A percentile compares a stretch with the other conserved stretches of the same genome.
phyloP scores from a whole-genome alignment of 2,329 filamentous ascomycete species.

The Colletotrichum sp. region DNA sequence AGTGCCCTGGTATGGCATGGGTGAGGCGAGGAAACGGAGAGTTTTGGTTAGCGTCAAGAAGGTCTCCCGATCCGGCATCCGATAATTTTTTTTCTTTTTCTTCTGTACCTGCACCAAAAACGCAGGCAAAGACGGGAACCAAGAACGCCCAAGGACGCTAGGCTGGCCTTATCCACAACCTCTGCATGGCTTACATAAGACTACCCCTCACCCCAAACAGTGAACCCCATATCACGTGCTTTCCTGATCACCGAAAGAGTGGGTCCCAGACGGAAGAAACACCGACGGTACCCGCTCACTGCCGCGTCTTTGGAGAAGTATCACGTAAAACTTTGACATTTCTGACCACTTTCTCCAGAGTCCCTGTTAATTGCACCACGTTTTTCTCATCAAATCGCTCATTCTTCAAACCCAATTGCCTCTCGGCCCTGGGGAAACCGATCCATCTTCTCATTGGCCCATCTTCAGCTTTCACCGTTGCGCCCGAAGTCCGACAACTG shows the following conservation, averaged over 20 bases:
- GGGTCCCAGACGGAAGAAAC: neutral
- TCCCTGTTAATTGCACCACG: neutral
- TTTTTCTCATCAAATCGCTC: slow-evolving; percentile 3
- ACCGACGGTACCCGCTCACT: slow-evolving; percentile 6
- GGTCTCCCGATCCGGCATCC: neutral
- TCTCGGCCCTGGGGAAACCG: slow-evolving; percentile 2
- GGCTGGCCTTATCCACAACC: neutral
- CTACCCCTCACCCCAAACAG: neutral
- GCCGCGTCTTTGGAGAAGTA: neutral
- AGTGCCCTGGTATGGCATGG: neutral
- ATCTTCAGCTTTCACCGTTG: neutral
- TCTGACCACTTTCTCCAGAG: slow-evolving; percentile 3
- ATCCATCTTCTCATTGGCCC: neutral
- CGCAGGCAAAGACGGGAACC: neutral
- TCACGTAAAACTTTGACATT: slow-evolving; percentile 15
- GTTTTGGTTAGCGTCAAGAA: neutral
- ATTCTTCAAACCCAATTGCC: neutral
- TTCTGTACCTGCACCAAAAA: neutral
- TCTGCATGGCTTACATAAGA: neutral
- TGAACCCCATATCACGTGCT: slow-evolving; percentile 7
- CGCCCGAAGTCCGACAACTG: neutral
- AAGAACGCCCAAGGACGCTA: neutral
- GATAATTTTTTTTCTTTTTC: neutral
- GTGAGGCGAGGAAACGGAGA: neutral
- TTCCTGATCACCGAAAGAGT: neutral